Evolutionary conservation across 2,329 filamentous ascomycete genomes (phyloP).

Genomic region (Rhytidhysteron rufulum): DNA sequence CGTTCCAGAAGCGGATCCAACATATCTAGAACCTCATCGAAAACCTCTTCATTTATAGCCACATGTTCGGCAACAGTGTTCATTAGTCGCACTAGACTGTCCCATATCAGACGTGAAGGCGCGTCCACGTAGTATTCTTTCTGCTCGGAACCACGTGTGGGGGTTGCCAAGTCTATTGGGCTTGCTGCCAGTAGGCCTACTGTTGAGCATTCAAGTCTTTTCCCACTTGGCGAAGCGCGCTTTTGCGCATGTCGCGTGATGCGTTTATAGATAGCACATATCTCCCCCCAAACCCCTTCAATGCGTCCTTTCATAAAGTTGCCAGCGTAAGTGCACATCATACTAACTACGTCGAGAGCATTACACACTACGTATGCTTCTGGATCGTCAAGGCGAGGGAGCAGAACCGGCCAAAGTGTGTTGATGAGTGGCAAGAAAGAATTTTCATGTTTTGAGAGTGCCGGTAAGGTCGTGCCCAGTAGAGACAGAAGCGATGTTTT

Average conservation of each 20-base stretch:
- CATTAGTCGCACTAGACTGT: slow-evolving; percentile 57
- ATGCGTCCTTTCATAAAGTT: slow-evolving; percentile 78
- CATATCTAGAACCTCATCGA: slow-evolving; percentile 67
- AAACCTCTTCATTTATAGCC: slow-evolving; percentile 61
- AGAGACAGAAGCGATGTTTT: slow-evolving; percentile 75
- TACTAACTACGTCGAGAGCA: slow-evolving; percentile 64
- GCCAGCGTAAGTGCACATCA: slow-evolving; percentile 68
- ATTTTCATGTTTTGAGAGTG: slow-evolving; percentile 73
- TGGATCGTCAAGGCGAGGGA: slow-evolving; percentile 61
- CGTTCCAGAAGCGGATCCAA: slow-evolving; percentile 44
- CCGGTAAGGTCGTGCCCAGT: slow-evolving; percentile 66
- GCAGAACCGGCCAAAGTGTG: slow-evolving; percentile 80
- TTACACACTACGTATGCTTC: slow-evolving; percentile 67
- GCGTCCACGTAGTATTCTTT: slow-evolving; percentile 46
- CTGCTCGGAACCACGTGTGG: background rate
- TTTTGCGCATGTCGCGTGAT: background rate
- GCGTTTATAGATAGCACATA: slow-evolving; percentile 31
- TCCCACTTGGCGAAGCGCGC: too few relatives aligned
- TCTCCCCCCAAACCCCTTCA: slow-evolving; percentile 65
- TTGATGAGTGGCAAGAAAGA: slow-evolving; percentile 86
- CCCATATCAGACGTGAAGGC: slow-evolving; percentile 62
- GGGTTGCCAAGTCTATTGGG: slow-evolving; percentile 3
- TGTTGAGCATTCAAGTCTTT: background rate
- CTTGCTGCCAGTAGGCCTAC: background rate
- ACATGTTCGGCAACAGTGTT: slow-evolving; percentile 61